Percentiles rank a stretch among this genome's conserved stretches.
Conservation (phyloP, 345 rosid species). For the Eucalyptus sideroxylon region DNA sequence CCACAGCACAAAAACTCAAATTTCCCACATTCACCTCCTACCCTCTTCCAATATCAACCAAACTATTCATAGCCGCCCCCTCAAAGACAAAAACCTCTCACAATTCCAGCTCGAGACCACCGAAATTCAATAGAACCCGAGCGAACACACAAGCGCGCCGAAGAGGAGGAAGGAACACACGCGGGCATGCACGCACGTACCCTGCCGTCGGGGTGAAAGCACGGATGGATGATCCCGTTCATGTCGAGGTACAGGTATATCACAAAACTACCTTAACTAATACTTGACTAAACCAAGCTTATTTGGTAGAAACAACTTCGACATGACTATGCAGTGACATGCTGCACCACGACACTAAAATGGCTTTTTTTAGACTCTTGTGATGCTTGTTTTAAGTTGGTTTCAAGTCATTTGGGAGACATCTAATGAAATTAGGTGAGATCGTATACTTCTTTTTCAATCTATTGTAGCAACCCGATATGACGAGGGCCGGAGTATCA, state of each 20-base stretch:
- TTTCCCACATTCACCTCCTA: neutral
- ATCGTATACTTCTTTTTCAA: neutral
- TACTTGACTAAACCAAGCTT: neutral
- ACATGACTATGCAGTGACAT: neutral
- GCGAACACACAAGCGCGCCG: neutral
- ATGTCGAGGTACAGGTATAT: slow-evolving; percentile 69
- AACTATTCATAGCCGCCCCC: neutral
- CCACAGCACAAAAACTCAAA: neutral
- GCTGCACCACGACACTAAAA: rapidly evolving
- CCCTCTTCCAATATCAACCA: neutral
- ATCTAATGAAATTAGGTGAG: neutral
- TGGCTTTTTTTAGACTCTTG: neutral
- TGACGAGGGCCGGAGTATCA: neutral
- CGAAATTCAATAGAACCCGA: neutral
- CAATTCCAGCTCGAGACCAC: neutral
- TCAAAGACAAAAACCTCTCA: neutral
- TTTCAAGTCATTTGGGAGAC: neutral
- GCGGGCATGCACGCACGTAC: slow-evolving; percentile 4
- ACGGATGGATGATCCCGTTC: slow-evolving; percentile 94
- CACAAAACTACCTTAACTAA: neutral
- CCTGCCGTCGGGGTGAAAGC: slow-evolving; percentile 98
- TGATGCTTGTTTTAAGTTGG: rapidly evolving
- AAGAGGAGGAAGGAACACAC: neutral
- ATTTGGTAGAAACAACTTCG: rapidly evolving
- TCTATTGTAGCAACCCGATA: neutral